Evolutionary conservation across 805 yeast species (phyloP).

Genomic region (Monosporozyma yasuniensis): DNA sequence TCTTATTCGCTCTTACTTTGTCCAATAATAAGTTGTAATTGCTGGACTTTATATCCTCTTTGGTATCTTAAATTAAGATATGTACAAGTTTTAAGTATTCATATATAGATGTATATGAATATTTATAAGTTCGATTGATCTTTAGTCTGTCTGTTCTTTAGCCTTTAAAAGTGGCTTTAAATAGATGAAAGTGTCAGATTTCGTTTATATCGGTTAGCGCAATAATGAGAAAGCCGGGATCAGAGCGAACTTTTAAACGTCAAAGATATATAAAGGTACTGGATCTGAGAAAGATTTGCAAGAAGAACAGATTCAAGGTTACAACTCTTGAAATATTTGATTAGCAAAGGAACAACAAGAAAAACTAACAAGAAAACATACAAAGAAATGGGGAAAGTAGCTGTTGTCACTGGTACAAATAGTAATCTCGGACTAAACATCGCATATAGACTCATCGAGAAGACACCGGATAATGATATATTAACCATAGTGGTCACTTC

Average conservation of each 20-base stretch:
- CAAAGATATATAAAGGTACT: neutral
- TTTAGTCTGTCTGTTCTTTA: neutral
- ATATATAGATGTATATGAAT: too few species aligned
- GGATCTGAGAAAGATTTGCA: too few species aligned
- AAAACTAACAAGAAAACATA: neutral
- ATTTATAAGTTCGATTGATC: too few species aligned
- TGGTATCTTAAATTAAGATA: too few species aligned
- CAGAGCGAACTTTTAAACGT: neutral
- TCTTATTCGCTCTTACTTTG: too few species aligned
- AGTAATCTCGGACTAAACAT: slow-evolving; percentile 77
- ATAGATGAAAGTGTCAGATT: neutral
- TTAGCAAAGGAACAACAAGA: neutral
- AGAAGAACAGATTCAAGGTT: neutral
- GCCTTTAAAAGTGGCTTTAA: too few species aligned
- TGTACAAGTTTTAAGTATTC: too few species aligned
- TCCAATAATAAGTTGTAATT: too few species aligned
- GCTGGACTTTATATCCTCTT: too few species aligned
- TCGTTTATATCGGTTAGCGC: neutral
- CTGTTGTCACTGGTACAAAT: slow-evolving; percentile 39
- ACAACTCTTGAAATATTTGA: neutral
- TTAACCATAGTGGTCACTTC: slow-evolving; percentile 83
- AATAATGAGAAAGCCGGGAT: neutral
- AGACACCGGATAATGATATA: slow-evolving; percentile 42
- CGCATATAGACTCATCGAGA: slow-evolving; percentile 67
- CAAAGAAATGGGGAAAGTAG: slow-evolving; percentile 23